Base-by-base conservation (phyloP, 495 filamentous ascomycete genomes). In the Pseudevernia furfuracea region DNA sequence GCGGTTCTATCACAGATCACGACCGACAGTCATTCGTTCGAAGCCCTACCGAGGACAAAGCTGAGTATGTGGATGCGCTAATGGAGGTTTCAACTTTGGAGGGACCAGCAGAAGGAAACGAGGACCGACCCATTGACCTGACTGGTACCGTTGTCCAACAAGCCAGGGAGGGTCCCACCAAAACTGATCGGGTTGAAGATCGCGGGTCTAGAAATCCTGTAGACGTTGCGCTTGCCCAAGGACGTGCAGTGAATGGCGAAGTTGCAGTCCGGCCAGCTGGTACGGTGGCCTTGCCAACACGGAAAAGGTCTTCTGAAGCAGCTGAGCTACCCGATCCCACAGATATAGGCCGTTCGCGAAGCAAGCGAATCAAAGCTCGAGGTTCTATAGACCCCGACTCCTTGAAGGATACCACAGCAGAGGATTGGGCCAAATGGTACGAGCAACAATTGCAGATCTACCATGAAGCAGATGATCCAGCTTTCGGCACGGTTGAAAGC, bases 351-450 rank as follows among this genome's bases (percentile, higher is more conserved):
- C 81, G 89, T 55, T 84, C 87, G 69, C 85, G 91, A 69, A 95
- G 90, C 75, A 92, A 93, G 70, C 82, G 92, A 57, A 90, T 89
- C 36, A 83, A 90, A 66, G 87, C 89, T 36, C 82, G 91, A 43
- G 91, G 92, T 58, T 89, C 86, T 9, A 84, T 85, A 2, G 90
- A 89, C 28, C 70, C 69, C 14, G 70, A 75, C 25, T 71, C 71
- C 44, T 73, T 72, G 23, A 72, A 70, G 8, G 89, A 90, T 30
- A 81, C 81, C 52, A 71, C 78, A 30, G 68, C 74, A 7, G 80
- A 87, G 66, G 88, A 92, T 64, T 82, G 84, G 39, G 79, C 81
- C n/a, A 87, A 84, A 15, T 85, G 89, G 63, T 84, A 86, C 62
- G 86, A 88, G 59, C 85, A 87, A 58, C 85, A 89, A 61, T 74